Conservation (phyloP, 371 early-diverging fungal genomes). For the Mortierella sp. region DNA sequence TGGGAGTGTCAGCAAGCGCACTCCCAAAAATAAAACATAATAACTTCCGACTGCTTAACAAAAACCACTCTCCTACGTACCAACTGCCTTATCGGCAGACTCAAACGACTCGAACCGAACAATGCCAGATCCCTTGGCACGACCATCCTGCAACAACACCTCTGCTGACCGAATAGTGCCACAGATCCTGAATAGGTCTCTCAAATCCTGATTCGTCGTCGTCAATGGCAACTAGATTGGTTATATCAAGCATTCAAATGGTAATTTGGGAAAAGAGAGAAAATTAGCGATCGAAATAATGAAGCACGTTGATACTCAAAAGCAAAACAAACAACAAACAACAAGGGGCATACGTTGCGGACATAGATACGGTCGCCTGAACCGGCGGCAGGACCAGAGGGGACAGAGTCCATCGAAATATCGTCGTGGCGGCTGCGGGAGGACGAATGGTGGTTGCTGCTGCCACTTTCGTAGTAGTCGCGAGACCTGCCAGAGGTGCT, state of each 20-base stretch:
- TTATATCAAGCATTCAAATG: no score
- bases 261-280: no score
- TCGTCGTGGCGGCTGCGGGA: constrained; percentile 18
- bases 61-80: constrained; percentile 52
- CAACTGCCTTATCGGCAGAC: constrained; percentile 72
- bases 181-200: constrained; percentile 75
- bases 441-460: constrained; percentile 10
- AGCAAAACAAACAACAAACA: neutral
- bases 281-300: no score
- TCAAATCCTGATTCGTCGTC: constrained; percentile 76
- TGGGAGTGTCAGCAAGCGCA: neutral
- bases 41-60: neutral
- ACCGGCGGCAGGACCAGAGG: constrained; percentile 55
- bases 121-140: constrained; percentile 74
- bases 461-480: constrained; percentile 23
- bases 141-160: constrained; percentile 64
- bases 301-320: no score
- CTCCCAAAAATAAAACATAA: neutral
- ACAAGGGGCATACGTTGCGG: constrained; percentile 63
- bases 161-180: constrained; percentile 68
- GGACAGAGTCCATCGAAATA: constrained; percentile 35
- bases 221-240: constrained; percentile 68
- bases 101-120: constrained; percentile 72
- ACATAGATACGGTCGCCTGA: constrained; percentile 67
- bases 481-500: constrained; percentile 20